Percentiles rank a stretch among this genome's conserved stretches.
Conservation (phyloP, 352 stramenopile genomes). For the Phytophthora boehmeriae region DNA sequence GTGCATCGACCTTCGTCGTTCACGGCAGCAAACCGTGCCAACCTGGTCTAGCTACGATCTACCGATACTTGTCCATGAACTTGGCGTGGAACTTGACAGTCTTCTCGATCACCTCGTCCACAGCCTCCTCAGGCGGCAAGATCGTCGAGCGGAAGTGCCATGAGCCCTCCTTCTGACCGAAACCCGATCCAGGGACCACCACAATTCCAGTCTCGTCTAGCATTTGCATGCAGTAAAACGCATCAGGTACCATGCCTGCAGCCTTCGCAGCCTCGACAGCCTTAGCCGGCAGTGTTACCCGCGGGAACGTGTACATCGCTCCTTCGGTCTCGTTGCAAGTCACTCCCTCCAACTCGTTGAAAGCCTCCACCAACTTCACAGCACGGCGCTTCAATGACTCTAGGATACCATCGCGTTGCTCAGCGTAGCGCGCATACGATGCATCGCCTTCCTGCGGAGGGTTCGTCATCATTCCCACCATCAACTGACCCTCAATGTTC, state of each 20-base stretch:
- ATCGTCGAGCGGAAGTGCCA: constrained; percentile 99
- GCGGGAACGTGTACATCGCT: constrained; percentile 99
- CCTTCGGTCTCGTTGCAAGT: constrained; percentile 97
- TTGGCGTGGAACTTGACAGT: constrained; percentile 95
- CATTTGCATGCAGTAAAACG: constrained; percentile 97
- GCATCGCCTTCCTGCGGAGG: constrained; percentile 90
- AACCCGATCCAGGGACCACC: constrained; percentile 97
- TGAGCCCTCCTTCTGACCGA: constrained; percentile 95
- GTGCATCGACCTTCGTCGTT: too few relatives aligned
- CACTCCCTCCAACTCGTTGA: constrained; percentile 97
- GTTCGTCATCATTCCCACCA: constrained; percentile 98
- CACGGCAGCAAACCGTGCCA: neutral
- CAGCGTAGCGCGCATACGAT: constrained; percentile 90
- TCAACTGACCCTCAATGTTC: constrained; percentile 97
- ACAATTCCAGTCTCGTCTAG: constrained; percentile 97
- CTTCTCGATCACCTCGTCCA: constrained; percentile 94
- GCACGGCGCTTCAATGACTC: constrained; percentile 94
- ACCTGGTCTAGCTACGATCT: constrained; percentile 8
- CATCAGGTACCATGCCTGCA: constrained; percentile 89
- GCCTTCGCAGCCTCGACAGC: constrained; percentile 83
- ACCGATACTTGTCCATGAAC: constrained; percentile 96
- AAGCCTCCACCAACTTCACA: constrained; percentile 92
- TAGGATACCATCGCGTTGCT: constrained; percentile 94
- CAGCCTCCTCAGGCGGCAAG: constrained; percentile 95
- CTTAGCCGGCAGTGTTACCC: constrained; percentile 90